Evolutionary conservation across 2,329 filamentous ascomycete species (phyloP), one percentile per base, ranked within the genome.

Genomic region (Sarocladium brachiariae): DNA sequence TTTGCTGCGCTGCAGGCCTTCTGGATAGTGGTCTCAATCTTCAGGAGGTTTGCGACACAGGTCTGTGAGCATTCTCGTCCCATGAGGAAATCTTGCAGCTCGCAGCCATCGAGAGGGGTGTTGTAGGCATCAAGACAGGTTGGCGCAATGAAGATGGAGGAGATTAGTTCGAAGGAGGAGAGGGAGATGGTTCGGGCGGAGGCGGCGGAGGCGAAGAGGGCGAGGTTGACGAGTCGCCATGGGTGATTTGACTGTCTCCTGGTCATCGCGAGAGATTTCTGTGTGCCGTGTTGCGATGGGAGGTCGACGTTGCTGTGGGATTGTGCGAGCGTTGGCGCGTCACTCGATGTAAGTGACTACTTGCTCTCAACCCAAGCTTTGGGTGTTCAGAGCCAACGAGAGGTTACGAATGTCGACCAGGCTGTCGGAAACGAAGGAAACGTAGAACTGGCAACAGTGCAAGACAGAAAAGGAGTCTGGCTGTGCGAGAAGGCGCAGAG

Each of bases 101-200:
- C 51, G 57, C 73, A 76, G 47, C 64, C 63, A n/a, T 51, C 37
- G 23, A 76, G 65, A 4, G 65, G 65, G 5, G 61, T 59, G 55
- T 70, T 69, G 60, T 76, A 76, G 30, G 68, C 70, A 33, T 65
- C 56, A 13, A 67, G 59, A 55, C 73, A 76, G 37, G 55, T 56
- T 31, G 68, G 50, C 0, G 70, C 64, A 9, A 70, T 60, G 4
- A 63, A 57, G n/a, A 63, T 53, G 14, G 63, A 59, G n/a, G 63
- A 59, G 50, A 75, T 63, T 37, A 65, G 59, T 50, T 74, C 63
- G 51, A 75, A 70, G 55, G 65, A 65, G 41, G 69, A 65, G 24
- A 75, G 63, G 3, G 57, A 35, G 46, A 49, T 37, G 18, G 46
- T 37, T 49, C 31, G 30, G 11, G 46, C 46, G 7, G 46, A 49